phyloP scores from a whole-genome alignment of 352 stramenopile genomes.

The Thraustochytrium striatum region DNA sequence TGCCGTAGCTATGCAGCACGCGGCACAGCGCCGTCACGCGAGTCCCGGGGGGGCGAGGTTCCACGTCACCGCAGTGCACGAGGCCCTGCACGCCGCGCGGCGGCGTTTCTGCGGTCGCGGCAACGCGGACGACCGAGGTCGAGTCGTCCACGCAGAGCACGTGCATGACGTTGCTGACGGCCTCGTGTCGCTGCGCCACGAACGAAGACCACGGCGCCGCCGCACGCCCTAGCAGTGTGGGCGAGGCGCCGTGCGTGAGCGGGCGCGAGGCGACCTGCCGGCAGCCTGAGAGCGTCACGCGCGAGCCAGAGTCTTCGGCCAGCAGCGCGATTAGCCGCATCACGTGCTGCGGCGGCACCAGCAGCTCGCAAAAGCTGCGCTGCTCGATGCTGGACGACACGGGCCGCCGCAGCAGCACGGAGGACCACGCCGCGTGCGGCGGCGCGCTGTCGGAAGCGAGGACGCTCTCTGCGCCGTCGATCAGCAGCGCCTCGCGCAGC shows the following conservation, averaged over 20 bases:
- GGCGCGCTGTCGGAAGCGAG: background rate
- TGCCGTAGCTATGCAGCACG: background rate
- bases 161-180: no score
- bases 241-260: no score
- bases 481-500: background rate
- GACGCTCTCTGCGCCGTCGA: background rate
- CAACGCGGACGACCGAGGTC: background rate
- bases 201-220: no score
- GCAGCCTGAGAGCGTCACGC: background rate
- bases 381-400: no score
- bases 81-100: background rate
- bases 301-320: background rate
- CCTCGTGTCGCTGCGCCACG: no score
- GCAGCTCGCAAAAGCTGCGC: constrained; percentile 10
- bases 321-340: background rate
- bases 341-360: background rate
- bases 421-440: background rate
- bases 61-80: background rate
- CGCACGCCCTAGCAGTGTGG: no score
- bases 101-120: background rate
- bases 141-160: background rate
- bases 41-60: background rate
- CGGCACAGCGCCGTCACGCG: background rate
- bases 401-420: background rate
- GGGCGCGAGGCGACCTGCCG: background rate